Base-by-base conservation (phyloP, 352 stramenopile genomes). In the Phytophthora macrochlamydospora region DNA sequence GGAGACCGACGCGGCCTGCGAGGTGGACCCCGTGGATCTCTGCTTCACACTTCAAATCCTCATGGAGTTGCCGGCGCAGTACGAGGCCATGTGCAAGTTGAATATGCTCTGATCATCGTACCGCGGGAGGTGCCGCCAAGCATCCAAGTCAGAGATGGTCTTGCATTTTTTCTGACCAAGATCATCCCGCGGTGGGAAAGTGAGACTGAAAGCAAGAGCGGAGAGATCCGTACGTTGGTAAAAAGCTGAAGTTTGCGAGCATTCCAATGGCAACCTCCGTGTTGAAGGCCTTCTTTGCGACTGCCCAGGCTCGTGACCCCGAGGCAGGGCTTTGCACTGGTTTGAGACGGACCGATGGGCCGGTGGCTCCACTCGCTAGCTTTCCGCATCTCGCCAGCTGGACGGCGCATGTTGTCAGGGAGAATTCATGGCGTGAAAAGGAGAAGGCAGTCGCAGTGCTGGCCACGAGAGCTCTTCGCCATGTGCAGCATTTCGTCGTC, bases 31-130 rank as follows among this genome's bases (percentile, higher is more conserved):
- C 3, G 31, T 67, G 4, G 71, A 83, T 37, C 54, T 77, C 33
- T 62, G 73, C 52, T 85, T 83, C 49, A 79, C 72, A 4, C 60
- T 82, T 33, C 60, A 75, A 54, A 70, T 79, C 14, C 65, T 83
- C 55, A 80, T 79, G 69, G 74, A 83, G 57, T 49, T 86, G 38
- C 74, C 71, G 1, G 62, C 44, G 58, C 71, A 78, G 33, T 66
- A 62, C 73, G 65, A 85, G 11, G 77, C 67, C 52, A 87, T 88
- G 51, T 79, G 77, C 32, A 59, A 70, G 32, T 73, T 90, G 35
- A 75, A 74, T n/a, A 77, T 87, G 62, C 59, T 87, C 30, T 56
- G 28, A 31, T 12, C 44, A 42, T 12, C 18, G 40, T 30, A 59
- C 30, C 13, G 56, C 18, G 18, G 49, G 28, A 42, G 18, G 18